Evolutionary conservation across 495 filamentous ascomycete genomes (phyloP), one percentile per base, ranked within the genome.

Genomic region (Letharia lupina): DNA sequence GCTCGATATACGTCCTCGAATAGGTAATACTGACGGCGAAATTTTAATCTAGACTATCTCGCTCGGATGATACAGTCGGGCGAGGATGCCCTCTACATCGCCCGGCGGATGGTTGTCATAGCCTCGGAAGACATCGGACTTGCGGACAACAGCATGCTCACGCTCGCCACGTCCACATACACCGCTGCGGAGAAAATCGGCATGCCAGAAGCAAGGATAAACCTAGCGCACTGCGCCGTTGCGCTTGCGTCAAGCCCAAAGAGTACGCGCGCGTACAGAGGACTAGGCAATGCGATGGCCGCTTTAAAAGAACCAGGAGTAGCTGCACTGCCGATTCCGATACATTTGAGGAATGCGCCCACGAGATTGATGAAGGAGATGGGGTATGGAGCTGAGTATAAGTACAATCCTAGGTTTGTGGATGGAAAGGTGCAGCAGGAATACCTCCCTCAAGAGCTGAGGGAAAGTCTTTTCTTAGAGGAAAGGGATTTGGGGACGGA

Each of bases 21-120:
- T 28, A 28, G 23, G 23, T 28, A 28, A 28, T 28, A 28, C 23
- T 28, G 23, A 28, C 23, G 23, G 23, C 23, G 23, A 28, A 28
- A 28, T 28, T 28, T 28, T 28, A 28, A 28, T 28, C 23, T 28
- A 28, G 23, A 96, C 77, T 98, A 97, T 74, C 84, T 98, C 9
- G 88, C 89, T 4, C 88, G 94, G 56, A 98, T 98, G 94, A 82
- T 98, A n/a, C 87, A 94, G 67, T 91, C 89, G 2, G 94, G 94
- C 48, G 94, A 98, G 75, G 94, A 98, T 71, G 91, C 93, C 0
- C 78, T 98, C 0, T 98, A 89, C 73, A 89, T 98, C 47, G 93
- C 94, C 9, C 85, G 94, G 4, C 85, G 94, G 18, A 86, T 98
- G 80, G 88, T 98, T 16, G 91, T 96, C 3, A 87, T 96, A 54